Percentiles rank a stretch among this genome's conserved stretches.
phyloP scores from a whole-genome alignment of 352 stramenopile species.

The Globisporangium cylindrosporum region DNA sequence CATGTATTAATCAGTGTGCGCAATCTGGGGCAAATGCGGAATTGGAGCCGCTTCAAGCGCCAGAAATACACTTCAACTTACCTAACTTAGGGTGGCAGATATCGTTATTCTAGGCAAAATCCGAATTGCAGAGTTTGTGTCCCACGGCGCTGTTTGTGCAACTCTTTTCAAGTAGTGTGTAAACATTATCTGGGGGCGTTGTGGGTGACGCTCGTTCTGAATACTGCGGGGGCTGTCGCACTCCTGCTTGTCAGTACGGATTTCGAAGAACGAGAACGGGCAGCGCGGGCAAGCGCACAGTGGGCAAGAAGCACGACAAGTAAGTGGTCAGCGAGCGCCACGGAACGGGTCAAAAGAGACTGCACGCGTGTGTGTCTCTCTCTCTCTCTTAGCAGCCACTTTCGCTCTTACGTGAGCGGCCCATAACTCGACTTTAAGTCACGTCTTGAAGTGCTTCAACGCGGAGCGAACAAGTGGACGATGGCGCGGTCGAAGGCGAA shows the following conservation, averaged over 20 bases:
- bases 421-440: neutral
- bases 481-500: constrained; percentile 17
- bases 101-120: neutral
- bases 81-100: neutral
- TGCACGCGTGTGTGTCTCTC: neutral
- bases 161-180: neutral
- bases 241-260: neutral
- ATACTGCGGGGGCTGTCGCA: constrained; percentile 1
- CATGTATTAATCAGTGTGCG: neutral
- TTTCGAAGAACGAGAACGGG: neutral
- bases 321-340: neutral
- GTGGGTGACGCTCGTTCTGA: constrained; percentile 3
- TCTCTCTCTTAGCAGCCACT: neutral
- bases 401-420: too few species aligned
- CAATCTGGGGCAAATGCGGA: neutral
- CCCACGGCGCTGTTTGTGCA: neutral
- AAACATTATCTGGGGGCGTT: neutral
- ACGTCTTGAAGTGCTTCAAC: neutral
- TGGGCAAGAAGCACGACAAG: neutral
- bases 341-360: neutral
- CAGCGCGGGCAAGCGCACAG: neutral
- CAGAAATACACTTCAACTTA: constrained; percentile 7
- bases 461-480: neutral
- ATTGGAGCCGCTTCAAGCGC: neutral
- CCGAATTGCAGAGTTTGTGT: neutral